Evolutionary conservation across 2,329 filamentous ascomycete genomes (phyloP).

Genomic region (Calonectria montana): DNA sequence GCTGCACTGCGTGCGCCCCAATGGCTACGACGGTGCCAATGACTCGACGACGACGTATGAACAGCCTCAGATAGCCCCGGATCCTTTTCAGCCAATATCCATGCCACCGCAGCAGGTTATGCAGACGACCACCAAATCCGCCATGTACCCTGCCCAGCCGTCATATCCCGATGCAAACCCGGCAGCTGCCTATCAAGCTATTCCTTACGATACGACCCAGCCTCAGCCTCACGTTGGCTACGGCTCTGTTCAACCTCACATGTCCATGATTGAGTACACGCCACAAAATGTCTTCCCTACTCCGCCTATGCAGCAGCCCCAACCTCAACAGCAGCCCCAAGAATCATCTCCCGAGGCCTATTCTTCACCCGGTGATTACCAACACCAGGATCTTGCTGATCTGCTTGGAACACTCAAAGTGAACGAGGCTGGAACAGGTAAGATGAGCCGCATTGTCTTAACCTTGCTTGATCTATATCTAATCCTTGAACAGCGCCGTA

Average conservation of each 20-base stretch:
- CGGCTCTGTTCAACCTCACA: conserved; percentile 60
- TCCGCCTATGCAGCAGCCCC: conserved; percentile 54
- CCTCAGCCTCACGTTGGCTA: conserved; percentile 64
- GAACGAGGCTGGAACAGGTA: conserved; percentile 87
- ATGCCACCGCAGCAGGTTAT: conserved; percentile 62
- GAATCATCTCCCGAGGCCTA: conserved; percentile 61
- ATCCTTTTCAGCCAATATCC: conserved; percentile 61
- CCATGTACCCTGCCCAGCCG: conserved; percentile 60
- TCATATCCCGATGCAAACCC: conserved; percentile 60
- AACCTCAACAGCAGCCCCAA: conserved; percentile 31
- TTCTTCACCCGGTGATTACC: conserved; percentile 70
- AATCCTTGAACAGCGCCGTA: conserved; percentile 75
- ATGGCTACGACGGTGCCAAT: conserved; percentile 70
- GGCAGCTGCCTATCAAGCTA: conserved; percentile 56
- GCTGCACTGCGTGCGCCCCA: conserved; percentile 91
- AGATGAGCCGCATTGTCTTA: conserved; percentile 44
- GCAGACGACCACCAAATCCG: conserved; percentile 53
- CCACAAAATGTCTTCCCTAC: conserved; percentile 65
- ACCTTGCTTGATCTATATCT: conserved; percentile 25
- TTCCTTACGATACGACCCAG: conserved; percentile 59
- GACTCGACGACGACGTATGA: conserved; percentile 49
- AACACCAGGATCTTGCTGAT: conserved; percentile 79
- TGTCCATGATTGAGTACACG: conserved; percentile 64
- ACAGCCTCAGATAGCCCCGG: conserved; percentile 46
- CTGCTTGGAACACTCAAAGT: conserved; percentile 89